A percentile compares a stretch with the other conserved stretches of the same genome.
Conservation (phyloP, 2,329 filamentous ascomycete genomes). For the Mollisia scopiformis region DNA sequence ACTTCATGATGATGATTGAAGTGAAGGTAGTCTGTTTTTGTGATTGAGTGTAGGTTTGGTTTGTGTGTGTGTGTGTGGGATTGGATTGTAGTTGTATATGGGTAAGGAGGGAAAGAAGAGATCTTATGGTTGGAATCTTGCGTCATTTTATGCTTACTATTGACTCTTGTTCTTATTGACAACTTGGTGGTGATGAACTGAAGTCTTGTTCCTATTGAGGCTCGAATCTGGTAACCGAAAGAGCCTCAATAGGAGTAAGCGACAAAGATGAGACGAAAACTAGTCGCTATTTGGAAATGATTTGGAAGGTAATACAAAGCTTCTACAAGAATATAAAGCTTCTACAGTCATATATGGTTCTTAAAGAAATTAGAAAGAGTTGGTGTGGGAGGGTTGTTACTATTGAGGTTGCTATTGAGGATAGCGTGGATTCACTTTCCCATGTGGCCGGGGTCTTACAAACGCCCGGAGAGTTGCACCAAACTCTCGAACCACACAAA, state of each 20-base stretch:
- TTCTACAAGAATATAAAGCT: background rate
- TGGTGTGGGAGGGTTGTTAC: background rate
- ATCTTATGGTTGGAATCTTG: background rate
- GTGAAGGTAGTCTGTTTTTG: background rate
- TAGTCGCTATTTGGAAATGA: background rate
- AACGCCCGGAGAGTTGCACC: background rate
- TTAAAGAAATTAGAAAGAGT: background rate
- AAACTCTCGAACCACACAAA: background rate
- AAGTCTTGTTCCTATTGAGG: slow-evolving; percentile 24
- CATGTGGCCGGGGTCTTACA: background rate
- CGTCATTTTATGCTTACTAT: slow-evolving; percentile 13
- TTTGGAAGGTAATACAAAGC: background rate
- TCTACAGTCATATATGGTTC: no score
- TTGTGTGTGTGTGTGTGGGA: slow-evolving; percentile 3
- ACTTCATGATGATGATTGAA: slow-evolving; percentile 47
- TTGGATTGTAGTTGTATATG: slow-evolving; percentile 1
- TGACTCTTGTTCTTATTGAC: slow-evolving; percentile 13
- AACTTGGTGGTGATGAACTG: slow-evolving; percentile 3
- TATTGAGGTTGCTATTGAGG: slow-evolving; percentile 17
- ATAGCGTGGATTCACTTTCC: background rate
- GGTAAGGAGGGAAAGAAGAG: slow-evolving; percentile 10
- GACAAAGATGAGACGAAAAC: slow-evolving; percentile 10
- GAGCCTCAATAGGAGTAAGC: slow-evolving; percentile 1
- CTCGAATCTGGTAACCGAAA: slow-evolving; percentile 12
- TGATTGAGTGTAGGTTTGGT: slow-evolving; percentile 17